Evolutionary conservation across 768 basidiomycete genomes (phyloP).

Genomic region (Lepiota brunneoincarnata): DNA sequence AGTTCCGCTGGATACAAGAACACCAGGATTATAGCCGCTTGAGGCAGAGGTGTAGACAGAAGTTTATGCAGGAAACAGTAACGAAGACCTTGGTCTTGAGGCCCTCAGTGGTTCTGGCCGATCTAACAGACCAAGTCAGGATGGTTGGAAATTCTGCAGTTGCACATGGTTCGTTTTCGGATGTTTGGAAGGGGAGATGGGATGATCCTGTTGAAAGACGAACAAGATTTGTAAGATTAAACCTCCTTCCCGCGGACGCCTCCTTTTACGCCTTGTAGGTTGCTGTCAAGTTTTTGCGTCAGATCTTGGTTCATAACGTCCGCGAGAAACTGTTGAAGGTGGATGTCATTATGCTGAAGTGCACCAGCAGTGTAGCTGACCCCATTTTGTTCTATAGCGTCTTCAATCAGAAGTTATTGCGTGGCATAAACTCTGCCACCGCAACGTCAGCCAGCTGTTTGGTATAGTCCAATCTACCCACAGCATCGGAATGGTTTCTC

Average conservation of each 20-base stretch:
- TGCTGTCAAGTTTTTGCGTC: conserved; percentile 55
- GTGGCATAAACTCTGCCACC: conserved; percentile 57
- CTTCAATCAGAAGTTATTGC: conserved; percentile 54
- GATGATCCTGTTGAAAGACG: conserved; percentile 41
- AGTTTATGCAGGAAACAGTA: conserved; percentile 50
- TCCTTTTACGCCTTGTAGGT: conserved; percentile 33
- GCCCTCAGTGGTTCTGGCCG: conserved; percentile 44
- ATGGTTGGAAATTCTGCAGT: conserved; percentile 45
- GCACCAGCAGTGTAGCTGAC: neutral
- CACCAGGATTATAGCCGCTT: conserved; percentile 53
- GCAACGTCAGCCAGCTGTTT: conserved; percentile 52
- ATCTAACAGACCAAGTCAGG: conserved; percentile 55
- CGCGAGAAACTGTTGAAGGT: conserved; percentile 54
- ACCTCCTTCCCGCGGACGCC: neutral
- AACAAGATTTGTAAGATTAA: conserved; percentile 28
- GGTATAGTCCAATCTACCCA: conserved; percentile 50
- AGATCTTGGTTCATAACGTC: conserved; percentile 47
- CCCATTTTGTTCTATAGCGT: conserved; percentile 32
- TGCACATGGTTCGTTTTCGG: conserved; percentile 55
- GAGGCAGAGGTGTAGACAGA: conserved; percentile 56
- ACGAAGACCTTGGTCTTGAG: conserved; percentile 54
- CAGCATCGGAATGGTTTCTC: conserved; percentile 62
- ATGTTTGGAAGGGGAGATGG: conserved; percentile 62
- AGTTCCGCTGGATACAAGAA: conserved; percentile 55
- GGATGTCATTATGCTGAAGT: conserved; percentile 1